Base-by-base conservation (phyloP, 1,284 basidiomycete genomes). In the Puccinia brachypodii region DNA sequence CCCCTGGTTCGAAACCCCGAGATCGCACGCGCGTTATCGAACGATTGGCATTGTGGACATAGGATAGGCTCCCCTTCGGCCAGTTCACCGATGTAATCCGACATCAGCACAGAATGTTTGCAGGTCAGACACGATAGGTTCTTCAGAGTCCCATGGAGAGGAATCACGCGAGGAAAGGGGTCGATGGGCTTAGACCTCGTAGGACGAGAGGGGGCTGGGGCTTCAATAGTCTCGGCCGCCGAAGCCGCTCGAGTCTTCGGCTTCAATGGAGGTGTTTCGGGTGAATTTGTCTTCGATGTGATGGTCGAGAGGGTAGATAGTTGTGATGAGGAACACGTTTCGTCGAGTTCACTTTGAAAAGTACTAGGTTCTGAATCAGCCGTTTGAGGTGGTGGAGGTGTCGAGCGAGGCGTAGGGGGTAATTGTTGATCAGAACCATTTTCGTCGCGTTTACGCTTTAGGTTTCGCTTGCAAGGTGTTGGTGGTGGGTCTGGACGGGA, bases 121-220 rank as follows among this genome's bases (percentile, higher is more conserved):
- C 95, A 97, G 60, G 91, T 90, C 79, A 92, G 90, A 86, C 95
- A 98, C 83, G 94, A 92, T 84, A 97, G 88, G 6, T 89, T 89
- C 85, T 92, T 90, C 9, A 98, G 89, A 1, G 92, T 93, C 76
- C 95, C 95, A 85, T 98, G 95, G 0, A 98, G 89, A 4, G 95
- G 95, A 60, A 98, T 94, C 84, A 93, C 94, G 77, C 93, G 90
- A 38, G 94, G 89, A 60, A 88, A 86, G 82, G 86, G 85, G 42
- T 86, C 82, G 13, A 83, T 80, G 3, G 83, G 82, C 42, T 75
- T 84, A 68, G 73, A 16, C 72, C 76, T 31, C 6, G 81, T 50
- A 16, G 78, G 69, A 69, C 76, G 75, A 62, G 76, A 62, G 28
- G 76, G 82, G 13, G 53, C 74, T 31, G 82, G 68, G 28, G 76